A percentile compares a stretch with the other conserved stretches of the same genome.
Conservation (phyloP, 257 asterid species). For the Marsdenia floribunda region DNA sequence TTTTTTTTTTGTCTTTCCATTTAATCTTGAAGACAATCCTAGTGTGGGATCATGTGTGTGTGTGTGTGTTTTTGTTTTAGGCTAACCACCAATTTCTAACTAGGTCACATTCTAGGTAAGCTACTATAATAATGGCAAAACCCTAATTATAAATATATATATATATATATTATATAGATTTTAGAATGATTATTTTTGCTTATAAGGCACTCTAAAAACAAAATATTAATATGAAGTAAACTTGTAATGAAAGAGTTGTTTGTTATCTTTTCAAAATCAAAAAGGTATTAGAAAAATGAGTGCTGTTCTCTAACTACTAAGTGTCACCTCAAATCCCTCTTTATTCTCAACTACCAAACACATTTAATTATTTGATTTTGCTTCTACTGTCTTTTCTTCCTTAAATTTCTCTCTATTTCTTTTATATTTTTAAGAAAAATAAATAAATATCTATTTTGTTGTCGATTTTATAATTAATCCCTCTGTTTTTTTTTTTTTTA, state of each 20-base stretch:
- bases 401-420: neutral
- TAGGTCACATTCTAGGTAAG: constrained; percentile 6
- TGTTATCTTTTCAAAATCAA: constrained; percentile 10
- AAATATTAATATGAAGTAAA: neutral
- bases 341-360: neutral
- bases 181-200: neutral
- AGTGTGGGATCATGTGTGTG: neutral
- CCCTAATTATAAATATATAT: neutral
- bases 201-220: constrained; percentile 11
- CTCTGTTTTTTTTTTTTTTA: too few relatives aligned
- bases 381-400: neutral
- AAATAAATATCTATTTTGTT: too few relatives aligned
- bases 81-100: constrained; percentile 5
- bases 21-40: neutral
- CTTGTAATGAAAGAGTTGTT: neutral
- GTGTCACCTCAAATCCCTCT: constrained; percentile 5
- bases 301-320: neutral
- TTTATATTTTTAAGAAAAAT: too few relatives aligned
- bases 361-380: neutral
- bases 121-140: neutral
- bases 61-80: neutral
- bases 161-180: neutral
- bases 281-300: neutral
- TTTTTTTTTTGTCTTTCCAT: neutral
- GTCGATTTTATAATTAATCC: too few relatives aligned